phyloP scores from a whole-genome alignment of 768 basidiomycete genomes.

The Cystoderma amianthinum region DNA sequence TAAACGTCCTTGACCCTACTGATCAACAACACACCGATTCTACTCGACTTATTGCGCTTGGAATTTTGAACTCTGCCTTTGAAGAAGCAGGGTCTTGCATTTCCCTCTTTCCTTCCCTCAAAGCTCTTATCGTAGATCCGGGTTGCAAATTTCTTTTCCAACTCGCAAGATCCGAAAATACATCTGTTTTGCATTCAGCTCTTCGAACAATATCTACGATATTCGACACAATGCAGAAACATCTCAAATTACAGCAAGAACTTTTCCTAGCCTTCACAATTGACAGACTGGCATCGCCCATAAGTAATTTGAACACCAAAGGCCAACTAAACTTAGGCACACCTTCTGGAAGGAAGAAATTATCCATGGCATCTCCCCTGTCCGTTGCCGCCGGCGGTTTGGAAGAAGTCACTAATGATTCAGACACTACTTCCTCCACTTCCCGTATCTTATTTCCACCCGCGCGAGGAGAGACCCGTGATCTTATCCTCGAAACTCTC shows the following conservation, averaged over 20 bases:
- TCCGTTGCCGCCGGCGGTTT: conserved; percentile 45
- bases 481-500: conserved; percentile 85
- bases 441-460: conserved; percentile 61
- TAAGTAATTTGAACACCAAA: conserved; percentile 15
- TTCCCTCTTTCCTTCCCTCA: conserved; percentile 70
- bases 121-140: conserved; percentile 73
- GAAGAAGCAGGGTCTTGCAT: conserved; percentile 78
- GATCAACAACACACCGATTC: conserved; percentile 96
- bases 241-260: conserved; percentile 92
- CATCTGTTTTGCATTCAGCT: conserved; percentile 68
- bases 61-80: conserved; percentile 82
- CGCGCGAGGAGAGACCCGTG: conserved; percentile 81
- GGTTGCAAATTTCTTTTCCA: conserved; percentile 98
- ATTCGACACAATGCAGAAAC: conserved; percentile 77
- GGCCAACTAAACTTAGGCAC: conserved; percentile 11
- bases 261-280: conserved; percentile 92
- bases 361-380: conserved; percentile 36
- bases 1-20: conserved; percentile 91
- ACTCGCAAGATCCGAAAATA: conserved; percentile 87
- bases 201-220: conserved; percentile 85
- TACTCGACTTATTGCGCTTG: conserved; percentile 82
- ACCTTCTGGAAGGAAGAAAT: conserved; percentile 22
- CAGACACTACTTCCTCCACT: conserved; percentile 38
- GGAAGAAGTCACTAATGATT: conserved; percentile 21
- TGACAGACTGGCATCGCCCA: conserved; percentile 76